Conservation (phyloP, 2,329 filamentous ascomycete genomes). For the Colletotrichum cereale region DNA sequence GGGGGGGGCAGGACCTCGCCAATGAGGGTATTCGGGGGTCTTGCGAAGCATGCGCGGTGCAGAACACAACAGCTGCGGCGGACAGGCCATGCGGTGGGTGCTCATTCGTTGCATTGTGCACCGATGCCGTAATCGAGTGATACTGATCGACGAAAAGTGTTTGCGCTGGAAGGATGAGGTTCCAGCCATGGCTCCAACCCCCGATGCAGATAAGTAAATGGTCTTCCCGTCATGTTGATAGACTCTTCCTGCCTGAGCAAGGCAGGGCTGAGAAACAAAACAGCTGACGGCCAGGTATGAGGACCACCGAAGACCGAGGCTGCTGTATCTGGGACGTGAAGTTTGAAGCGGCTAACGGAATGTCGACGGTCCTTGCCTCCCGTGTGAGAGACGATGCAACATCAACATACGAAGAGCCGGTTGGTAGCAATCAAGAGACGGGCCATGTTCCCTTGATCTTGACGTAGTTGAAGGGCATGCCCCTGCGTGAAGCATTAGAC, state of each 20-base stretch:
- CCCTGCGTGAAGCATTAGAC: not conserved
- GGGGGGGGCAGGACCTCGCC: not conserved
- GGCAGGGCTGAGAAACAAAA: not conserved
- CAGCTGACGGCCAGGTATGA: not conserved
- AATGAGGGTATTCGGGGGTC: not conserved
- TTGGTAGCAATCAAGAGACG: not conserved
- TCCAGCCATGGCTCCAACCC: not conserved
- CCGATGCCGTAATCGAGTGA: not conserved
- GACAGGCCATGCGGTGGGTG: not conserved
- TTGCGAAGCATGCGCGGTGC: not conserved
- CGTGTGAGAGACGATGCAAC: not conserved
- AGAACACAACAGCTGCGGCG: conserved; percentile 3
- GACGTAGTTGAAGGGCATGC: not conserved
- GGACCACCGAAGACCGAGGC: not conserved
- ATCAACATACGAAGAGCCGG: not conserved
- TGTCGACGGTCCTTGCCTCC: no score
- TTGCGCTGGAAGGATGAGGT: not conserved
- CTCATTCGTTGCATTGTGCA: conserved; percentile 6
- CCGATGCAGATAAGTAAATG: not conserved
- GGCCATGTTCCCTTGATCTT: not conserved
- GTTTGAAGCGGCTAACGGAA: not conserved
- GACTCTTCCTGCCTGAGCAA: not conserved
- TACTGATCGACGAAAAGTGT: not conserved
- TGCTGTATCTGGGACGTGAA: no score
- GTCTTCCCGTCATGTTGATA: no score